Percentiles rank a stretch among this genome's conserved stretches.
Evolutionary conservation across 75 land plant species (phyloP).

Genomic region (Sequoiadendron giganteum): DNA sequence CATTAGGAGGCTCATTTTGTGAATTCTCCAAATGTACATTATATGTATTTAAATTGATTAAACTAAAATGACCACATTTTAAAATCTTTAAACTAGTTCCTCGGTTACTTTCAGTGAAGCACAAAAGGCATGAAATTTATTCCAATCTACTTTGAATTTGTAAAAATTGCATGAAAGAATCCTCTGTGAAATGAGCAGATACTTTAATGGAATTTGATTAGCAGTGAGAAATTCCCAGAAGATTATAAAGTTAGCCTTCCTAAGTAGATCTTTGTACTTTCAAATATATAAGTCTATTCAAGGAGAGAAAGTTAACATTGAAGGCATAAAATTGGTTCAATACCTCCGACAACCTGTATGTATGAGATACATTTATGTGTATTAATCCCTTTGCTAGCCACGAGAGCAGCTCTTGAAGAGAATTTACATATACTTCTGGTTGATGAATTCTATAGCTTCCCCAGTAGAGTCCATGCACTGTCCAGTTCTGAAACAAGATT

Average conservation of each 20-base stretch:
- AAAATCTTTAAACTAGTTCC: not conserved
- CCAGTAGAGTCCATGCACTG: slow-evolving; percentile 96
- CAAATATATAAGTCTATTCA: not conserved
- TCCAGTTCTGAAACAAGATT: slow-evolving; percentile 71
- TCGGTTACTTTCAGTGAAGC: not conserved
- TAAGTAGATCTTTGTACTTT: not conserved
- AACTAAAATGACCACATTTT: not conserved
- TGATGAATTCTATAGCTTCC: slow-evolving; percentile 73
- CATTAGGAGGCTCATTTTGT: not conserved
- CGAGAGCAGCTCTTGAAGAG: slow-evolving; percentile 66
- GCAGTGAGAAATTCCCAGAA: not conserved
- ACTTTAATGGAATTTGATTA: not conserved
- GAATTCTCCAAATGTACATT: not conserved
- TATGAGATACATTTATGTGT: slow-evolving; percentile 67
- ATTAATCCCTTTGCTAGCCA: slow-evolving; percentile 78
- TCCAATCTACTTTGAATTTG: not conserved
- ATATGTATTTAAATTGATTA: not conserved
- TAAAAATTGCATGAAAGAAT: not conserved
- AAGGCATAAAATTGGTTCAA: not conserved
- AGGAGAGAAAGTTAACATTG: not conserved
- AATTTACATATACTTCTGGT: slow-evolving; percentile 59
- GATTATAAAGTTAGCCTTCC: not conserved
- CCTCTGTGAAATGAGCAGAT: not conserved
- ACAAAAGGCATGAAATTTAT: not conserved
- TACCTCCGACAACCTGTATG: slow-evolving; percentile 70